Base-by-base conservation (phyloP, 2,329 filamentous ascomycete species). In the Apiospora kogelbergensis region DNA sequence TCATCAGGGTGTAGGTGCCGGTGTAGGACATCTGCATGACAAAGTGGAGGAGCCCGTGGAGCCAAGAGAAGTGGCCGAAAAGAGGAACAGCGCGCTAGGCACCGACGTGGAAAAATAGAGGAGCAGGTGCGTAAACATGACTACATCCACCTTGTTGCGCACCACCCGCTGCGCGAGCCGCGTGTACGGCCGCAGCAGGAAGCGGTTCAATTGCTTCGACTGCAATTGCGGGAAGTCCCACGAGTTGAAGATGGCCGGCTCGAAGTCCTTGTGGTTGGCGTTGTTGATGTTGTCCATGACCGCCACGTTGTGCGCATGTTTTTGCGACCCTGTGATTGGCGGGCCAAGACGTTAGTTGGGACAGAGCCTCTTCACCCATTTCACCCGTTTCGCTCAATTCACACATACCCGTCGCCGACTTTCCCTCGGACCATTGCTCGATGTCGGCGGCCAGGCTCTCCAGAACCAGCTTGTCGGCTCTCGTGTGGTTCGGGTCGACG, bases 1-100 rank as follows among this genome's bases (percentile, higher is more conserved):
- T 92, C 87, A 95, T 89, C 45, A 95, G 84, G 0, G 92, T 95
- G 80, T 93, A 95, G 1, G 90, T 84, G 9, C 92, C 92, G 67
- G 90, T 87, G 75, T 90, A 94, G 77, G 85, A 92, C 42, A 86
- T 80, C 74, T 92, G 89, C 83, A 93, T 89, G 11, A 87, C 75
- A 67, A 85, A 83, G 76, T 95, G 93, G 37, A 89, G 73, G 20
- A 93, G 73, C 11, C 86, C 93, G 78, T 94, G 93, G 45, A 86
- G 72, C 81, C 88, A 93, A 11, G 84, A 86, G 80, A 95, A 95
- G 75, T 84, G 81, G 73, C 85, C 83, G 79, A 88, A 93, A 15
- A 79, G 37, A 95, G 83, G 68, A 85, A 84, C 10, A 89, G 70
- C 0, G 91, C 91, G 72, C 90, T 93, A 1, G 92, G 91, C 0